Evolutionary conservation across 441 rosid genomes (phyloP), one percentile per base, ranked within the genome.

Genomic region (Sinapis alba): DNA sequence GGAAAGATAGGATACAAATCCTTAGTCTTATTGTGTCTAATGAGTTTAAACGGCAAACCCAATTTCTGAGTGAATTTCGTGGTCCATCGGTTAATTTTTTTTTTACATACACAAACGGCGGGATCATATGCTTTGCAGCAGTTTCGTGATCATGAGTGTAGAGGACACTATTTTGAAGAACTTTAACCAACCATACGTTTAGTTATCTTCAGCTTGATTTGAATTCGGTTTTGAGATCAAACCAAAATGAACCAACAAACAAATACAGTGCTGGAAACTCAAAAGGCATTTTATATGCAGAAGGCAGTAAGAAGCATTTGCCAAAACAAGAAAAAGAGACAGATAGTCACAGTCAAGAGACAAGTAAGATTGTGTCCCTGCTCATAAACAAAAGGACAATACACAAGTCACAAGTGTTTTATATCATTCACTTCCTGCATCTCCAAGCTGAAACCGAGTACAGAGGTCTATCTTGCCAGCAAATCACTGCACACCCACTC

Each of bases 361-460:
- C 81, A 72, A 67, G 43, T 51, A 66, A 72, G 73, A 72, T 72
- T 60, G 73, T 51, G 73, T 72, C 81, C 43, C 72, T 47, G 58
- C 71, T 71, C 80, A 34, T 65, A 59, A 77, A 65, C 54, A 65
- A 54, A 47, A 59, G 12, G 9, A 72, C 10, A 51, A 78, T 58
- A 72, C 51, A 45, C 3, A 47, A 16, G 54, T 47, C 65, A 21
- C 19, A 27, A 53, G 72, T 71, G 66, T 65, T 30, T 24, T 41
- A 27, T 16, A 65, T 15, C 81, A 53, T 62, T 79, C 78, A 86
- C 76, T 87, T 84, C 80, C 89, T 86, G 83, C 84, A 85, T 74
- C 91, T 82, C 99, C 99, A 95, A 16, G 93, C 93, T 3, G 99
- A 90, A 32, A 89, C 89, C 2, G 98, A 88, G 71, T 84, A 95